Conservation (phyloP, 1,284 basidiomycete genomes). For the Heterobasidion irregulare region DNA sequence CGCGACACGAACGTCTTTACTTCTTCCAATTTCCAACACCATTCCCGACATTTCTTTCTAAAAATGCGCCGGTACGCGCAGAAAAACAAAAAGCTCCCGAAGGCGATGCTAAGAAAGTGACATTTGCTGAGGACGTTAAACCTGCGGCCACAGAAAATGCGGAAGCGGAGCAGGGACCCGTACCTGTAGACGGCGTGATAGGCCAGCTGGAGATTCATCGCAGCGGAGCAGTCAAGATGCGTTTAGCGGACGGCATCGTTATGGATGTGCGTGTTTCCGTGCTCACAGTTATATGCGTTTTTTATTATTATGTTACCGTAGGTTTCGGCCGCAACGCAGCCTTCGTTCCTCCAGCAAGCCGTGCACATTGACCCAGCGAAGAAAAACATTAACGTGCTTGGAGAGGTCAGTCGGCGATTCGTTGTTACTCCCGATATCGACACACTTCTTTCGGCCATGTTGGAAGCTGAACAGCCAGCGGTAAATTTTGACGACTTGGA, state of each 20-base stretch:
- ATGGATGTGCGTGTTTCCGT: conserved; percentile 54
- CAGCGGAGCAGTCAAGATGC: conserved; percentile 84
- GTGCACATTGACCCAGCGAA: conserved; percentile 60
- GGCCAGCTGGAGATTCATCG: conserved; percentile 79
- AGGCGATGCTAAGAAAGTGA: conserved; percentile 33
- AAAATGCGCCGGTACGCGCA: conserved; percentile 12
- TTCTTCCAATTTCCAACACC: conserved; percentile 92
- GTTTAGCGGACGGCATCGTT: conserved; percentile 69
- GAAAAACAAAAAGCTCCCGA: conserved; percentile 23
- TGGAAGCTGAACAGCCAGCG: conserved; percentile 35
- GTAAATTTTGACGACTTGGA: conserved; percentile 35
- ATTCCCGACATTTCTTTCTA: conserved; percentile 67
- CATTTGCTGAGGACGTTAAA: conserved; percentile 57
- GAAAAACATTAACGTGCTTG: conserved; percentile 64
- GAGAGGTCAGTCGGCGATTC: conserved; percentile 82
- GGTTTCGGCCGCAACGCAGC: conserved; percentile 80
- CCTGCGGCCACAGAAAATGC: conserved; percentile 23
- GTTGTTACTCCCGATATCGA: conserved; percentile 84
- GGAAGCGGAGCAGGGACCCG: conserved; percentile 17
- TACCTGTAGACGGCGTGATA: conserved; percentile 65
- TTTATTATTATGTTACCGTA: conserved; percentile 22
- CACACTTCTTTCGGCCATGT: conserved; percentile 64
- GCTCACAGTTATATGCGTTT: neutral
- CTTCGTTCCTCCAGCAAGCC: conserved; percentile 87
- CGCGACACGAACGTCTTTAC: conserved; percentile 66